Conservation (phyloP, 768 basidiomycete genomes). For the Leucocoprinus sp. region DNA sequence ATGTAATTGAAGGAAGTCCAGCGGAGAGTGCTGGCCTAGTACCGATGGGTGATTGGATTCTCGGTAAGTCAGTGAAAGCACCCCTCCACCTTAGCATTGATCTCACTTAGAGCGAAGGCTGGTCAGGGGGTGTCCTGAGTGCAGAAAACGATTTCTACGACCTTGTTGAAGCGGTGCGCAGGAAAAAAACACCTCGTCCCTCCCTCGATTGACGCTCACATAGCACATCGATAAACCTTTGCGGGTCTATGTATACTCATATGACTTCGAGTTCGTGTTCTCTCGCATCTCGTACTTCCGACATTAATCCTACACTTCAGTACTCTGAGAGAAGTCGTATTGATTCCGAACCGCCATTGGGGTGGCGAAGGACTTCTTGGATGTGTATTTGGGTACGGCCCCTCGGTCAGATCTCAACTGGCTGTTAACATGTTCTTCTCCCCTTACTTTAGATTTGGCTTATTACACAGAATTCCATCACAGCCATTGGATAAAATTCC, state of each 20-base stretch:
- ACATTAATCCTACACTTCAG: slow-evolving; percentile 30
- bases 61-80: slow-evolving; percentile 22
- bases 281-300: too few species aligned
- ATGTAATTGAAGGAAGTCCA: slow-evolving; percentile 92
- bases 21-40: slow-evolving; percentile 96
- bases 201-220: slow-evolving; percentile 5
- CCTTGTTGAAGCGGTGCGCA: slow-evolving; percentile 78
- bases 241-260: slow-evolving; percentile 92
- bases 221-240: slow-evolving; percentile 93
- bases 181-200: background rate
- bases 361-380: slow-evolving; percentile 94
- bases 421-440: slow-evolving; percentile 1
- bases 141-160: slow-evolving; percentile 97
- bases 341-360: slow-evolving; percentile 96
- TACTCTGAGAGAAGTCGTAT: slow-evolving; percentile 84
- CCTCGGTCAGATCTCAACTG: background rate
- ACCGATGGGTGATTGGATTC: slow-evolving; percentile 65
- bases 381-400: slow-evolving; percentile 85
- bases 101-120: slow-evolving; percentile 74
- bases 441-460: slow-evolving; percentile 62
- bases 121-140: slow-evolving; percentile 88
- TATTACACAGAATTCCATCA: slow-evolving; percentile 88
- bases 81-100: background rate
- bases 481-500: slow-evolving; percentile 53
- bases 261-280: slow-evolving; percentile 83